Evolutionary conservation across 768 basidiomycete genomes (phyloP).

Genomic region (Amyloporia xantha): DNA sequence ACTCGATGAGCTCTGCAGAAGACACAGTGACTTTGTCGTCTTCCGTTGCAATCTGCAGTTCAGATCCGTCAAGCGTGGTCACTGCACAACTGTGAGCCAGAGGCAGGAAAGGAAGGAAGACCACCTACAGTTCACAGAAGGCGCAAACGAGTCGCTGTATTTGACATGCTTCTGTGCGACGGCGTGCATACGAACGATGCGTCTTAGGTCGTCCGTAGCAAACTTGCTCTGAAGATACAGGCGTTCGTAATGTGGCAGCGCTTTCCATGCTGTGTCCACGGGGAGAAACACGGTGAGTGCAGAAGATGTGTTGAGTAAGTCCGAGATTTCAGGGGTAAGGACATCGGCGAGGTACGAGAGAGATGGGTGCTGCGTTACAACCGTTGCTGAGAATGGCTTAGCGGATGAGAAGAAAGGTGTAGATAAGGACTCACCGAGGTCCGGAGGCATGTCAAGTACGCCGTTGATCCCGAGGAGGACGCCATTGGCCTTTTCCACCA

Average conservation of each 20-base stretch:
- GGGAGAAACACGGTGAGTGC: slow-evolving; percentile 89
- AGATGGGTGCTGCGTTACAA: slow-evolving; percentile 51
- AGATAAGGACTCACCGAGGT: slow-evolving; percentile 45
- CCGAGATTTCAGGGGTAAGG: slow-evolving; percentile 50
- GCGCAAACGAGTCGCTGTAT: slow-evolving; percentile 60
- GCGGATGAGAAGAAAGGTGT: not conserved
- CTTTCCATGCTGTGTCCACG: slow-evolving; percentile 76
- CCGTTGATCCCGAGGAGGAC: slow-evolving; percentile 66
- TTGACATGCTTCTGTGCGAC: slow-evolving; percentile 51
- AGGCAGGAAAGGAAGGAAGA: not conserved
- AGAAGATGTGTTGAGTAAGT: slow-evolving; percentile 56
- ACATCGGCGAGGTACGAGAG: slow-evolving; percentile 73
- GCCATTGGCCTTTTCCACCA: slow-evolving; percentile 64
- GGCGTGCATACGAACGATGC: slow-evolving; percentile 75
- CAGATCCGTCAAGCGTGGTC: slow-evolving; percentile 59
- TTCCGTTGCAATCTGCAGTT: slow-evolving; percentile 51
- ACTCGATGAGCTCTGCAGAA: slow-evolving; percentile 53
- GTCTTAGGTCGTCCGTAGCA: slow-evolving; percentile 70
- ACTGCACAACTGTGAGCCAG: slow-evolving; percentile 37
- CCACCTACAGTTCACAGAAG: slow-evolving; percentile 47
- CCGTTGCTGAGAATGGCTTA: slow-evolving; percentile 38
- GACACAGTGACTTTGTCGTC: slow-evolving; percentile 47
- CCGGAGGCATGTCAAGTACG: slow-evolving; percentile 68
- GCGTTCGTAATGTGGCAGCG: slow-evolving; percentile 68
- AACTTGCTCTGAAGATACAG: slow-evolving; percentile 87